phyloP scores from a whole-genome alignment of 2,329 filamentous ascomycete genomes.

The Aspergillus sp. region DNA sequence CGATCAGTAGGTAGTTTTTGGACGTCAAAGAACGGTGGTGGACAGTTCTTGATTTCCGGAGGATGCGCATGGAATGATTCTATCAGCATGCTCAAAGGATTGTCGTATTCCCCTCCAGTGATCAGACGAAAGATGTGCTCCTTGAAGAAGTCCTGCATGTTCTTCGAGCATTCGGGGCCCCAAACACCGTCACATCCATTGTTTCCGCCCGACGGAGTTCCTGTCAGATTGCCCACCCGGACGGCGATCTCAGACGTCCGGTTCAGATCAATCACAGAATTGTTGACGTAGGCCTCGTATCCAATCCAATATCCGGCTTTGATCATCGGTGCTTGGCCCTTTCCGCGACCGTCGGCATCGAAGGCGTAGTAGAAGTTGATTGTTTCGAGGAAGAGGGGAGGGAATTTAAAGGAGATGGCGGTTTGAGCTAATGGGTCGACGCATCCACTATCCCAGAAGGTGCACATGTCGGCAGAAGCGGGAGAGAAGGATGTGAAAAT shows the following conservation, averaged over 20 bases:
- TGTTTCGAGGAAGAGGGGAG: constrained; percentile 39
- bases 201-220: constrained; percentile 37
- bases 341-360: constrained; percentile 37
- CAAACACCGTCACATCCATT: constrained; percentile 46
- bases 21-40: constrained; percentile 38
- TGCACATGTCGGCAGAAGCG: constrained; percentile 38
- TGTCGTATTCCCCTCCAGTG: constrained; percentile 31
- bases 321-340: constrained; percentile 39
- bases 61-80: constrained; percentile 31
- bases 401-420: constrained; percentile 37
- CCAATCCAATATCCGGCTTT: constrained; percentile 44
- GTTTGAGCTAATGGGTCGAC: constrained; percentile 45
- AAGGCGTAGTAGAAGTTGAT: constrained; percentile 42
- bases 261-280: constrained; percentile 34
- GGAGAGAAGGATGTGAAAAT: constrained; percentile 28
- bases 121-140: constrained; percentile 34
- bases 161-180: constrained; percentile 37
- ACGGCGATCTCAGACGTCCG: constrained; percentile 43
- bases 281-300: constrained; percentile 37
- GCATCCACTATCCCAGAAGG: constrained; percentile 40
- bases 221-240: constrained; percentile 43
- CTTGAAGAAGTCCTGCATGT: constrained; percentile 36
- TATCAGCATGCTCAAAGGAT: constrained; percentile 37
- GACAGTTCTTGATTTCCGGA: constrained; percentile 33
- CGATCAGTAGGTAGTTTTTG: constrained; percentile 38